phyloP scores from a whole-genome alignment of 129 eudicot species.

The Flaveria sonorensis region DNA sequence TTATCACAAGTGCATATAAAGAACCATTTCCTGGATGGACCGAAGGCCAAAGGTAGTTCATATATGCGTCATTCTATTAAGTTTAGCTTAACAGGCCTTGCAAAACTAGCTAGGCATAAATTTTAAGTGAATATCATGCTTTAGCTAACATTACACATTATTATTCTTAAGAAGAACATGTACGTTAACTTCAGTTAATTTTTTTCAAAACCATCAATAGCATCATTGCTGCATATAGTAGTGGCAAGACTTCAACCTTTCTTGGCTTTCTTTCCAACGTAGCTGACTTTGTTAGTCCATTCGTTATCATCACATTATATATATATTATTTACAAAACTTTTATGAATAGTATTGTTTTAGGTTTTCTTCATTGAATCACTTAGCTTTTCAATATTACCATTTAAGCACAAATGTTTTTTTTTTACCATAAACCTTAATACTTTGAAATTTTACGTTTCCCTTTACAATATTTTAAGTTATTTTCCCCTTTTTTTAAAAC shows the following conservation, averaged over 20 bases:
- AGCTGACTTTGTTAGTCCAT: constrained; percentile 31
- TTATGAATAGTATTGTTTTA: too few relatives aligned
- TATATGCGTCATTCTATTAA: neutral
- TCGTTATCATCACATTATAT: neutral
- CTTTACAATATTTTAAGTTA: too few relatives aligned
- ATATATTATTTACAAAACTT: too few relatives aligned
- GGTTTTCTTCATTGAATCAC: too few relatives aligned
- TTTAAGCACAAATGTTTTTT: too few relatives aligned
- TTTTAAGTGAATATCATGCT: neutral
- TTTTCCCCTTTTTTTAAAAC: too few relatives aligned
- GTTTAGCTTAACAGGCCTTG: neutral
- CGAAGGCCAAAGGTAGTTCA: constrained; percentile 53
- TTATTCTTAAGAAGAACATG: neutral
- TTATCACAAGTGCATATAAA: constrained; percentile 48
- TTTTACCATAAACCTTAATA: too few relatives aligned
- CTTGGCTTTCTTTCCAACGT: constrained; percentile 16
- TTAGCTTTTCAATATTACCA: too few relatives aligned
- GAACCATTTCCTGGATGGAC: constrained; percentile 71
- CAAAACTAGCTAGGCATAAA: neutral
- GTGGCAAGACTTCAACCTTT: constrained; percentile 27
- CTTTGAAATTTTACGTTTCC: too few relatives aligned
- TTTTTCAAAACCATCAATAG: constrained; percentile 29
- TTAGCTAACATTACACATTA: neutral
- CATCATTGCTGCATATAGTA: constrained; percentile 19
- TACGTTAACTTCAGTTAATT: neutral